A percentile compares a stretch with the other conserved stretches of the same genome.
These are phyloP conservation scores for Daldinia decipiens DNA, from an alignment of 495 filamentous ascomycete genomes.

Conservation along the genomic window DNA sequence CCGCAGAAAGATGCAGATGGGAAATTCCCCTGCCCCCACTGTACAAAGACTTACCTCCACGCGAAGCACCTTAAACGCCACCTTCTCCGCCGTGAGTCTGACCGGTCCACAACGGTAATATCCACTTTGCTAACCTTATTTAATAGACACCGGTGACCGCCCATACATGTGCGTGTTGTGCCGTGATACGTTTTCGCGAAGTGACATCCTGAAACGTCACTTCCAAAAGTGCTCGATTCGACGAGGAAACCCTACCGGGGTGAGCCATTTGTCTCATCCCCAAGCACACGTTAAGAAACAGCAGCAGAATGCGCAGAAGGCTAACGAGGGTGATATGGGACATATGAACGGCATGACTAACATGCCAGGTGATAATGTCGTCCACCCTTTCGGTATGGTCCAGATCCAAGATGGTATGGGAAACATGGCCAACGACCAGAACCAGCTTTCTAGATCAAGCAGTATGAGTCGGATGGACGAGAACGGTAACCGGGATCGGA, in stretches of 20 bases:
- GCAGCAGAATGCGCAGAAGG: slow-evolving; percentile 69
- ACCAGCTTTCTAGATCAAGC: slow-evolving; percentile 67
- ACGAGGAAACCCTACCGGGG: slow-evolving; percentile 91
- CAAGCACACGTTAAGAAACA: slow-evolving; percentile 86
- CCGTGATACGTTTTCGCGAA: slow-evolving; percentile 97
- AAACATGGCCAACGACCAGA: slow-evolving; percentile 63
- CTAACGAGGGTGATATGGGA: slow-evolving; percentile 60
- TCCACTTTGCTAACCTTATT: slow-evolving; percentile 34
- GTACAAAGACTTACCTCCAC: slow-evolving; percentile 96
- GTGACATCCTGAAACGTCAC: slow-evolving; percentile 97
- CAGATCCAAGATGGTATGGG: slow-evolving; percentile 59
- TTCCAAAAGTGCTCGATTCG: slow-evolving; percentile 98
- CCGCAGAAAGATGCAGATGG: slow-evolving; percentile 94
- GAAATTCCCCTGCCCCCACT: slow-evolving; percentile 97
- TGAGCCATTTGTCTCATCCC: slow-evolving; percentile 90
- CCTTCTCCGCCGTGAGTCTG: slow-evolving; percentile 87
- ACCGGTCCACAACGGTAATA: slow-evolving; percentile 13
- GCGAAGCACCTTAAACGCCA: slow-evolving; percentile 98
- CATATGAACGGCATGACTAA: slow-evolving; percentile 64
- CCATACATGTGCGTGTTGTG: slow-evolving; percentile 97
- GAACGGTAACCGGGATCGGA: slow-evolving; percentile 60
- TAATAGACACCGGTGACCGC: slow-evolving; percentile 89
- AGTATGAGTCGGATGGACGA: slow-evolving; percentile 65
- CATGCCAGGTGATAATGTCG: slow-evolving; percentile 62
- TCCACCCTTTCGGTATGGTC: slow-evolving; percentile 61